Base-by-base conservation (phyloP, 1,139 yeast genomes). In the Pichia sp. region DNA sequence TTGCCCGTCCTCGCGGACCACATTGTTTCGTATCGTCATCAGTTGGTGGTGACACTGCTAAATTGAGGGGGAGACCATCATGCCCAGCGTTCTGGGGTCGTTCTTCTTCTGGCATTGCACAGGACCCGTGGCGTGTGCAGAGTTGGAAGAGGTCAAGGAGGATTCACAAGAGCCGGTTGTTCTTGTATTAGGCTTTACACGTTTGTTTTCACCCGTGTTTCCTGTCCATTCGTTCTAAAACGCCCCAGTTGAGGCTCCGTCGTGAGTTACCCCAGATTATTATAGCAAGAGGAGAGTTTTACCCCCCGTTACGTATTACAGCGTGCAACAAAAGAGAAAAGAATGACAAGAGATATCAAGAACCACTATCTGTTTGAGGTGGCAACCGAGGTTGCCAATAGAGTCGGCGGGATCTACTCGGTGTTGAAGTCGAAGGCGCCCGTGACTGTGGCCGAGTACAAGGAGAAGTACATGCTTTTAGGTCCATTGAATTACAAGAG, bases 341-440 rank as follows among this genome's bases (percentile, higher is more conserved):
- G 13, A 26, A 86, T 85, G 92, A 75, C 85, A 40, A 81, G 93
- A 74, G 90, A 86, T 71, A 79, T 86, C 61, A 81, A 85, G 64
- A 87, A 89, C 70, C 97, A 90, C 68, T 77, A 90, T 57, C 79
- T 93, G 53, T 90, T 93, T 67, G 99, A 93, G 74, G 88, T 90
- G 54, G 96, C 99, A 61, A 93, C 99, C 4, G 99, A 93, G 71
- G 98, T 93, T 51, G 98, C 98, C 66, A 90, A 93, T 76, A 81
- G 95, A 65, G 98, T 93, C 32, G 99, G 99, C 53, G 99, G 99
- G 51, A 93, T 93, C 70, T 93, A 93, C 75, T 90, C 98, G 32
- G 99, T 93, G 56, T 80, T 93, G 69, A 93, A 93, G 71, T 89
- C 97, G 31, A 93, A 93, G 73, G 98, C 98, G 6, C 97, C 97